phyloP scores from a whole-genome alignment of 345 rosid genomes.

The Hibiscus tridactylites region DNA sequence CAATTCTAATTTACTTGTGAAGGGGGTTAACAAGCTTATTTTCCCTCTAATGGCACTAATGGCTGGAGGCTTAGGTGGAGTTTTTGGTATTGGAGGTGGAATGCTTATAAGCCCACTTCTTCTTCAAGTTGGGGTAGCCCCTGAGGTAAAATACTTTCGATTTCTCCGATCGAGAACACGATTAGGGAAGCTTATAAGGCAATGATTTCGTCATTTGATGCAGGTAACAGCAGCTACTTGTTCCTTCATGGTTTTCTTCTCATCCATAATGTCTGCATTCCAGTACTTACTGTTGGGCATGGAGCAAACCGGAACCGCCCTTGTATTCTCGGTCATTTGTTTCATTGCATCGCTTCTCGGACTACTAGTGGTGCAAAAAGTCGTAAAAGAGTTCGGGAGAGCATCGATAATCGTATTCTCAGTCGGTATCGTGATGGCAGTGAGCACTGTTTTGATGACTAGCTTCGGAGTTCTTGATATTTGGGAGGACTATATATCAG shows the following conservation, averaged over 20 bases:
- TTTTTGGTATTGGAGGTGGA: conserved; percentile 91
- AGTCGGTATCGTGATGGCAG: conserved; percentile 65
- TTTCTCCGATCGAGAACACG: too few species aligned
- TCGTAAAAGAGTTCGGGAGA: conserved; percentile 48
- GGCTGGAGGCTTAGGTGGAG: conserved; percentile 79
- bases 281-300: conserved; percentile 65
- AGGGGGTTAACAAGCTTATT: conserved; percentile 38
- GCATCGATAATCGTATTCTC: conserved; percentile 85
- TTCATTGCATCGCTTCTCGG: conserved; percentile 65
- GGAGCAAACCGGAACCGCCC: conserved; percentile 46
- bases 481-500: conserved; percentile 54
- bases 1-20: not conserved
- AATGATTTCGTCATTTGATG: not conserved
- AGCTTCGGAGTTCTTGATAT: conserved; percentile 58
- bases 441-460: conserved; percentile 66
- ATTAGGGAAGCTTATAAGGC: not conserved
- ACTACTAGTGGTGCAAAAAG: conserved; percentile 54
- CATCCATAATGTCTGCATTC: conserved; percentile 61
- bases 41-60: conserved; percentile 67
- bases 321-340: conserved; percentile 46
- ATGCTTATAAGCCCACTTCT: conserved; percentile 92
- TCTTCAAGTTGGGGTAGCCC: conserved; percentile 63
- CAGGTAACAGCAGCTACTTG: conserved; percentile 80
- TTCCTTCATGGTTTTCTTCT: conserved; percentile 67
- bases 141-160: conserved; percentile 38